Evolutionary conservation across 305 asterid genomes (phyloP), one percentile per base, ranked within the genome.

Genomic region (Solanum chacoense): DNA sequence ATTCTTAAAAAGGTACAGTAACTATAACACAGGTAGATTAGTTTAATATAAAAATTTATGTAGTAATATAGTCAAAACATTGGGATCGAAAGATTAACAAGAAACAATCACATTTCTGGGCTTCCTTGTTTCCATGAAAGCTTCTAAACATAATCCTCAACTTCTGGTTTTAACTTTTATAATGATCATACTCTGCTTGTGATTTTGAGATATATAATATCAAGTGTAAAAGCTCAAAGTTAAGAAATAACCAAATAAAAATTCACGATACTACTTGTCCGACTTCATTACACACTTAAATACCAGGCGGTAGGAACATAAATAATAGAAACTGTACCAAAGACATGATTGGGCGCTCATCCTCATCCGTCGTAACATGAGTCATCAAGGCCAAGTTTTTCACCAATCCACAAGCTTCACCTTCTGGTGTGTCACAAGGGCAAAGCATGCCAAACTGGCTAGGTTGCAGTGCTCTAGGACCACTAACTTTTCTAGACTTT

Each of bases 371-470:
- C 32, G 99, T 97, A 80, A 97, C 99, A 91, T 97, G 99, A 63
- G 99, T 95, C 99, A 97, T 96, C 93, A 97, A 86, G 37, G 99
- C 99, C 91, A 97, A 93, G 91, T 97, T 97, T 90, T 97, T 97
- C 92, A 97, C 99, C 96, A 97, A 90, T 90, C 99, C 99, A 91
- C 99, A 96, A 81, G 98, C 88, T 95, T 97, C 99, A 90, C 99
- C 99, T 93, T 96, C 99, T 50, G 99, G 99, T 71, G 99, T 97
- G 91, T 97, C 99, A 92, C 99, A 96, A 42, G 99, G 99, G 87
- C 99, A 97, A 91, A 97, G 92, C 99, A 97, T 97, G 87, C 99
- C 99, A 98, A 99, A 97, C 99, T 97, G 96, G 93, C 99, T 97
- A 72, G 99, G 99, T 91, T 96, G 99, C 91, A 97, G 91, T 78